Evolutionary conservation across 2,329 filamentous ascomycete genomes (phyloP).

Genomic region (Penicillium concentricum): DNA sequence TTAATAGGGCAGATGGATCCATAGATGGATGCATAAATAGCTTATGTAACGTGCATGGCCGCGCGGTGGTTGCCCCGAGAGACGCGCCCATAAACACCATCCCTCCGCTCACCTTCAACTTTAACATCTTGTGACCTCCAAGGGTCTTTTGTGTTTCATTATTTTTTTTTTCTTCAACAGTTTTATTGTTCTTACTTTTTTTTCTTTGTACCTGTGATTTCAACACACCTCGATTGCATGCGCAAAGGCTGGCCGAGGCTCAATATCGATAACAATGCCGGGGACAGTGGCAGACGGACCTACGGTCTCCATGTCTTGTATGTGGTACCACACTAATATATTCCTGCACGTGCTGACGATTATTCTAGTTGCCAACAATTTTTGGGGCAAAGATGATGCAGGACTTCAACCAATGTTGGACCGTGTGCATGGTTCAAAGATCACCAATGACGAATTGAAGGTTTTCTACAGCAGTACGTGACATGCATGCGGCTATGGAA

Average conservation of each 20-base stretch:
- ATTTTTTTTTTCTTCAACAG: constrained; percentile 1
- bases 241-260: constrained; percentile 41
- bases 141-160: constrained; percentile 16
- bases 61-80: constrained; percentile 24
- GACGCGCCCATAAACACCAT: constrained; percentile 25
- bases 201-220: constrained; percentile 11
- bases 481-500: not conserved
- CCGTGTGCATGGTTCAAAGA: constrained; percentile 92
- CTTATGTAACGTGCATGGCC: constrained; percentile 15
- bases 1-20: no score
- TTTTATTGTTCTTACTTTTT: constrained; percentile 8
- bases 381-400: constrained; percentile 99
- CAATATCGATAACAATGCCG: constrained; percentile 52
- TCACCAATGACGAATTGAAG: constrained; percentile 89
- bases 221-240: constrained; percentile 20
- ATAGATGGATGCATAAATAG: not conserved
- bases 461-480: constrained; percentile 77
- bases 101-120: constrained; percentile 18
- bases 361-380: constrained; percentile 83
- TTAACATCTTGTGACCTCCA: constrained; percentile 19
- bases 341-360: constrained; percentile 1
- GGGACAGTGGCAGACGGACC: constrained; percentile 61
- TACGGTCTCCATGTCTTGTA: constrained; percentile 68
- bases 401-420: constrained; percentile 88
- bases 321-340: constrained; percentile 19